Evolutionary conservation across 371 early-diverging fungal genomes (phyloP).

Genomic region (Rhizopus stolonifer): DNA sequence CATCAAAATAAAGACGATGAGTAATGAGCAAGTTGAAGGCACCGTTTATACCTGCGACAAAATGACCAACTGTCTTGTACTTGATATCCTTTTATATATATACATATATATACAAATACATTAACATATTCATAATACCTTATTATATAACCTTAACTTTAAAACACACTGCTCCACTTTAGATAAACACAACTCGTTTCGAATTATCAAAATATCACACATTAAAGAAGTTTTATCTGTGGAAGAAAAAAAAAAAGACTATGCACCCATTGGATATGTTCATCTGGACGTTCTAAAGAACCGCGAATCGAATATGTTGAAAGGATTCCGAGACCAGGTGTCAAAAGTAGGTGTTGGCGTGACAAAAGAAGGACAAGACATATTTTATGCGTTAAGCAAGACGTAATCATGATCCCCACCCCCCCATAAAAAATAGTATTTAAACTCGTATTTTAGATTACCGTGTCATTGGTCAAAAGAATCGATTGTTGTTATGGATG

Average conservation of each 20-base stretch:
- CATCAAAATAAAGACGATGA: constrained; percentile 56
- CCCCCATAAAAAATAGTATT: not conserved
- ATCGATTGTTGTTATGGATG: constrained; percentile 80
- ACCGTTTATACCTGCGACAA: constrained; percentile 63
- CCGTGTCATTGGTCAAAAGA: constrained; percentile 83
- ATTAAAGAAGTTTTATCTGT: constrained; percentile 55
- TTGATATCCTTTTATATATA: constrained; percentile 58
- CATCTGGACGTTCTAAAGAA: constrained; percentile 58
- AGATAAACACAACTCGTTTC: constrained; percentile 41
- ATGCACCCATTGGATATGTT: constrained; percentile 32
- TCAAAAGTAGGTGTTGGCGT: constrained; percentile 84
- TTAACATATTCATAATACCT: no score
- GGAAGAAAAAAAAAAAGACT: constrained; percentile 8
- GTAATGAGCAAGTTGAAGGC: constrained; percentile 61
- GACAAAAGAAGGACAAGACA: constrained; percentile 71
- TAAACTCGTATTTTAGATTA: constrained; percentile 52
- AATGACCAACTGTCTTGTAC: constrained; percentile 62
- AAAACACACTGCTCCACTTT: constrained; percentile 23
- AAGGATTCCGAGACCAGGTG: constrained; percentile 55
- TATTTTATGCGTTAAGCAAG: constrained; percentile 81
- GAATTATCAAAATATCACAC: constrained; percentile 60
- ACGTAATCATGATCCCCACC: constrained; percentile 53
- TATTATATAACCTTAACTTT: constrained; percentile 3
- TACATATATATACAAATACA: not conserved
- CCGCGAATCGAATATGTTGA: constrained; percentile 62